A percentile compares a stretch with the other conserved stretches of the same genome.
phyloP scores from a whole-genome alignment of 2,329 filamentous ascomycete species.

The Sporothrix schenckii region DNA sequence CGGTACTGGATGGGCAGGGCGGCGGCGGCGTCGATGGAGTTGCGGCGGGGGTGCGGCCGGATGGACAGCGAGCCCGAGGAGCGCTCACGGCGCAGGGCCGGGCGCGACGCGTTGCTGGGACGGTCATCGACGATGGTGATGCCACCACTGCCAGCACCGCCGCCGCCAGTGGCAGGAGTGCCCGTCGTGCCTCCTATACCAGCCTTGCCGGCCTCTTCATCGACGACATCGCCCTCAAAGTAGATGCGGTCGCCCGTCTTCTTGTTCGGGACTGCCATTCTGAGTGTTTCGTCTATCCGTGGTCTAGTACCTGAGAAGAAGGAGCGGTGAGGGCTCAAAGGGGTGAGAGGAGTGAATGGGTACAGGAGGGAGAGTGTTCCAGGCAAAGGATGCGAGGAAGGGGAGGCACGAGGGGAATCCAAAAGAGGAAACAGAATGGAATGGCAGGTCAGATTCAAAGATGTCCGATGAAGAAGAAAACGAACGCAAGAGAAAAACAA shows the following conservation, averaged over 20 bases:
- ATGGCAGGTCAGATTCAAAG: not conserved
- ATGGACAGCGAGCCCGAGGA: constrained; percentile 35
- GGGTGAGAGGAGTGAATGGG: not conserved
- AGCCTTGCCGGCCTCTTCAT: constrained; percentile 30
- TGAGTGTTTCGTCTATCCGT: not conserved
- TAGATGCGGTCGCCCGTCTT: constrained; percentile 29
- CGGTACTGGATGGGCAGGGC: constrained; percentile 59
- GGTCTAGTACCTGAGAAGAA: not conserved
- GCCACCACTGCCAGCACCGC: not conserved
- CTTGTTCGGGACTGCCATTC: constrained; percentile 26
- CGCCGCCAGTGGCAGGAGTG: not conserved
- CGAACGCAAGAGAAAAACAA: not conserved
- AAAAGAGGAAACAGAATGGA: not conserved
- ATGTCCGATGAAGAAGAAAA: constrained; percentile 1
- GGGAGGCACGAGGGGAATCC: not conserved
- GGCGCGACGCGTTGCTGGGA: constrained; percentile 2
- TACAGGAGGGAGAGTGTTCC: not conserved
- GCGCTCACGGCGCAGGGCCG: constrained; percentile 25
- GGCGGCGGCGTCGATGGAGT: constrained; percentile 47
- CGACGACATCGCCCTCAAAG: constrained; percentile 24
- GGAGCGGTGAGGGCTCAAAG: not conserved
- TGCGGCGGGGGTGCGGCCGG: constrained; percentile 36
- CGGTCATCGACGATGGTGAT: constrained; percentile 21
- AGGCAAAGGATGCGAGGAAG: not conserved
- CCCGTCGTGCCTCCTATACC: constrained; percentile 1